Percentiles rank a stretch among this genome's conserved stretches.
phyloP scores from a whole-genome alignment of 2,329 filamentous ascomycete species.

The Epichloe baconii region DNA sequence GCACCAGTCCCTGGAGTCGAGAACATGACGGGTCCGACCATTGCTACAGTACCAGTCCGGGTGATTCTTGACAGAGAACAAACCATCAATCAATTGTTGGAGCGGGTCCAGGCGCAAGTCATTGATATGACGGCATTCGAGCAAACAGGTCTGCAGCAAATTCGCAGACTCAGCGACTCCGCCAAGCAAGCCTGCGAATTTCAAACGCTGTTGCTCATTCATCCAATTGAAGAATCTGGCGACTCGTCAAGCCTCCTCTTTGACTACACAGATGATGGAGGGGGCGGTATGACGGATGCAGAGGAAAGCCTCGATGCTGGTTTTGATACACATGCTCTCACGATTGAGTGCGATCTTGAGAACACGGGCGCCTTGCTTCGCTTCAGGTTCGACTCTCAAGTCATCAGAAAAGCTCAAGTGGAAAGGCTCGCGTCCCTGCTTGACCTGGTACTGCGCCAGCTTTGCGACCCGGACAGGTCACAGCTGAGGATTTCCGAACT shows the following conservation, averaged over 20 bases:
- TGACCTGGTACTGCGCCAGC: not conserved
- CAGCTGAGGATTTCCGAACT: not conserved
- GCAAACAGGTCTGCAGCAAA: slow-evolving; percentile 2
- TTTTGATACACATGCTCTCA: slow-evolving; percentile 3
- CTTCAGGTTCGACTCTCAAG: slow-evolving; percentile 1
- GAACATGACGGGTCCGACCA: slow-evolving; percentile 15
- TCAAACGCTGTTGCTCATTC: slow-evolving; percentile 9
- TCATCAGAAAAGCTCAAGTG: not conserved
- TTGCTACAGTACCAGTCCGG: slow-evolving; percentile 15
- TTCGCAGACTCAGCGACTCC: not conserved
- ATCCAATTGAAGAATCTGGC: slow-evolving; percentile 4
- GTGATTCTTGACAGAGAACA: slow-evolving; percentile 15
- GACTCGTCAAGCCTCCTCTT: slow-evolving; percentile 1
- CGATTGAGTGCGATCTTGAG: slow-evolving; percentile 1
- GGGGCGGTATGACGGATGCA: not conserved
- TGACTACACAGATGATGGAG: not conserved
- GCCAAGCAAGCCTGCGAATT: slow-evolving; percentile 2
- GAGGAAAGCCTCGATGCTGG: not conserved
- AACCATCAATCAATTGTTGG: slow-evolving; percentile 26
- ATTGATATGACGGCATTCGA: slow-evolving; percentile 4
- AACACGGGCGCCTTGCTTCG: not conserved
- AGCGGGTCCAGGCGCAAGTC: slow-evolving; percentile 12
- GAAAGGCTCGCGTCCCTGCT: not conserved
- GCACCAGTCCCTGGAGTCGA: slow-evolving; percentile 13
- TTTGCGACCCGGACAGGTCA: not conserved